Conservation (phyloP, 257 asterid species). For the Misopates orontium region DNA sequence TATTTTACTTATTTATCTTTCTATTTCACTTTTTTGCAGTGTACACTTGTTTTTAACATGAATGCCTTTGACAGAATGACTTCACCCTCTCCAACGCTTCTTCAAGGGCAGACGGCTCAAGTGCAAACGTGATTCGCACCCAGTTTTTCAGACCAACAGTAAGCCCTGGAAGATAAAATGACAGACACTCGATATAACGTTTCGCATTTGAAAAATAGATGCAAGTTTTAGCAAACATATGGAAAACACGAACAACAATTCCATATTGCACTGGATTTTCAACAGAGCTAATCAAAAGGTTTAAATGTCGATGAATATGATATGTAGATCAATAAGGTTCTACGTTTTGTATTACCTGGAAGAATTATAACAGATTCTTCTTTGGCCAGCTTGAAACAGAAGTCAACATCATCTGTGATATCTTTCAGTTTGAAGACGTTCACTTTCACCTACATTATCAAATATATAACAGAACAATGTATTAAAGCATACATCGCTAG, state of each 20-base stretch:
- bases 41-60: constrained; percentile 26
- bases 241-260: neutral
- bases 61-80: constrained; percentile 59
- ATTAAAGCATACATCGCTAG: neutral
- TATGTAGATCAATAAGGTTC: no score
- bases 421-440: constrained; percentile 54
- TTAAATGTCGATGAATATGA: no score
- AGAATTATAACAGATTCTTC: constrained; percentile 76
- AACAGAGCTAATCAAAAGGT: no score
- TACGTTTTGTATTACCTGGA: constrained; percentile 53
- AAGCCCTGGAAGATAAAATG: constrained; percentile 46
- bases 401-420: constrained; percentile 67
- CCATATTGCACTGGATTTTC: no score
- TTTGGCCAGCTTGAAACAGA: constrained; percentile 78
- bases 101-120: constrained; percentile 57
- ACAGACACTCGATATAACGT: no score
- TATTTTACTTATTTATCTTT: no score
- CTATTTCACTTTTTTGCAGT: no score
- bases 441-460: constrained; percentile 51
- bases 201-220: neutral
- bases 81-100: constrained; percentile 67
- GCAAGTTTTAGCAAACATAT: neutral
- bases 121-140: constrained; percentile 75
- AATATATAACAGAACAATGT: neutral
- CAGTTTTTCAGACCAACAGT: constrained; percentile 79